These are phyloP conservation scores for Dendrocalamus sinicus DNA, from an alignment of 176 grass and related monocot species.

Conservation along the genomic window DNA sequence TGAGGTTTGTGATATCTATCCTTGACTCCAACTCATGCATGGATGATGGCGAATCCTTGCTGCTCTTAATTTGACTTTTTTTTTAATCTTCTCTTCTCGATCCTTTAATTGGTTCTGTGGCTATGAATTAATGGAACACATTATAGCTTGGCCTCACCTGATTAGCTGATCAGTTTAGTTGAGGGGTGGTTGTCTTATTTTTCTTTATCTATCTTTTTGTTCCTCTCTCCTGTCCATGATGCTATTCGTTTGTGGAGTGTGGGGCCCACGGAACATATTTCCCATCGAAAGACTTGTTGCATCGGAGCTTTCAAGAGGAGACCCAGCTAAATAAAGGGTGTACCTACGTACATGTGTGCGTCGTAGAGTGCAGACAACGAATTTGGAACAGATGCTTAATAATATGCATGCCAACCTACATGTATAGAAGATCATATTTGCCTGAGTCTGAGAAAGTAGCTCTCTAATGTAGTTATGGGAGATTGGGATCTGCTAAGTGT, in stretches of 20 bases:
- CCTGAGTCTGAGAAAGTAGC: not conserved
- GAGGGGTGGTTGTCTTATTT: slow-evolving; percentile 1
- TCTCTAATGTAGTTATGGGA: not conserved
- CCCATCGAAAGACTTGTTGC: not conserved
- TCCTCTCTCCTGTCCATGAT: not conserved
- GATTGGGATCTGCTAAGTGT: not conserved
- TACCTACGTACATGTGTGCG: not conserved
- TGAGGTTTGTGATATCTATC: slow-evolving; percentile 37
- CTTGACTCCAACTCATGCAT: slow-evolving; percentile 37
- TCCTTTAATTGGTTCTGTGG: slow-evolving; percentile 42
- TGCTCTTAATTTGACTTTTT: not conserved
- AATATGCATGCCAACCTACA: not conserved
- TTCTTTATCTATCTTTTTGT: not conserved
- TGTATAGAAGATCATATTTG: not conserved
- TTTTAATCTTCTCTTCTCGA: not conserved
- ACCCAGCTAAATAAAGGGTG: not conserved
- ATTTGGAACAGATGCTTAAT: slow-evolving; percentile 1
- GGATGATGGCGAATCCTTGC: not conserved
- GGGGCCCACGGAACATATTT: slow-evolving; percentile 45
- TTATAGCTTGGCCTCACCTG: slow-evolving; percentile 7
- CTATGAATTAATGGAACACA: slow-evolving; percentile 30
- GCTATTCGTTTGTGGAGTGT: slow-evolving; percentile 39
- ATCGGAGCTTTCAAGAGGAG: slow-evolving; percentile 19
- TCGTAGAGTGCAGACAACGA: not conserved
- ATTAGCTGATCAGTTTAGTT: slow-evolving; percentile 27